Evolutionary conservation across 192 early-diverging fungal genomes (phyloP), one percentile per base, ranked within the genome.

Genomic region (Borealophlyctis nickersoniae): DNA sequence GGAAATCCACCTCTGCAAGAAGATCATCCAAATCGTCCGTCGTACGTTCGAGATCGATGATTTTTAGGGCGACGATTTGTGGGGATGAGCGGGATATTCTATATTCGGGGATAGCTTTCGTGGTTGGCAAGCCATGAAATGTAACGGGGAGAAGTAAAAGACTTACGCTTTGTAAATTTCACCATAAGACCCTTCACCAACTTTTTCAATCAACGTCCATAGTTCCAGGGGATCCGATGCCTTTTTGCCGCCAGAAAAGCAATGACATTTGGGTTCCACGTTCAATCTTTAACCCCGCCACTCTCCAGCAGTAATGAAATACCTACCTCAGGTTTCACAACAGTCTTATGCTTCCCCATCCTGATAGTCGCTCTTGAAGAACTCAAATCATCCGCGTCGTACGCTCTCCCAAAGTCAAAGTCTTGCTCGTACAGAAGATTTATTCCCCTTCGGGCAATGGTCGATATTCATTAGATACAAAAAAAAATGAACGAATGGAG

Each of bases 21-120:
- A 72, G 39, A 60, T 72, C 70, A 14, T 72, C 70, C 16, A 72
- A 35, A 33, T 66, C 63, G 34, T 72, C 70, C 24, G 27, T 24
- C 26, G 70, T 72, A 52, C 59, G 57, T 49, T 72, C 70, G n/a
- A 72, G 36, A 61, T 72, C 70, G 52, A 72, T 72, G 22, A 72
- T 62, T 52, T 72, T 72, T 16, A 72, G 49, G 4, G 70, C 70
- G 3, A 72, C 70, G 36, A 72, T 72, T 34, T 58, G 66, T 16
- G 24, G 49, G 7, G 54, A 14, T 24, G 52, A 22, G 60, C 60
- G 60, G 61, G 19, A 24, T 9, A 62, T 62, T 7, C 61, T 62
- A 24, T n/a, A n/a, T n/a, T n/a, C n/a, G 59, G 29, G 29, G 26
- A 34, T 7, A 7, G 11, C 9, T 26, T 7, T 58, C 7, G 5